These are phyloP conservation scores for Cryptococcus amylolentus DNA, from an alignment of 1,284 basidiomycete genomes.

Conservation along the genomic window DNA sequence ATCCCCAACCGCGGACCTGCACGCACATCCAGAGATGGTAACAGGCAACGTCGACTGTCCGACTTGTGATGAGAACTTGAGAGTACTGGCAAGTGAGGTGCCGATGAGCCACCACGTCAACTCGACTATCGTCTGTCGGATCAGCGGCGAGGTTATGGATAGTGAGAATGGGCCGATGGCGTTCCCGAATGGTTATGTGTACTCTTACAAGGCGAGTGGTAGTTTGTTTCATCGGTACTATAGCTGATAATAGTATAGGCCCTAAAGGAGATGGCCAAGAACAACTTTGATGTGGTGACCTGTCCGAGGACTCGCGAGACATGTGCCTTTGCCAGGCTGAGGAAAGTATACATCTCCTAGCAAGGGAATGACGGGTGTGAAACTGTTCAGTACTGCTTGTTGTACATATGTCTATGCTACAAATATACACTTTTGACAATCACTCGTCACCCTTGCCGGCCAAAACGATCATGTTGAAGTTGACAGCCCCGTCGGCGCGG, in stretches of 20 bases:
- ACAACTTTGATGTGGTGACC: constrained; percentile 65
- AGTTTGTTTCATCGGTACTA: not conserved
- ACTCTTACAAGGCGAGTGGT: constrained; percentile 73
- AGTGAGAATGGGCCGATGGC: constrained; percentile 85
- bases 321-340: constrained; percentile 64
- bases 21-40: constrained; percentile 33
- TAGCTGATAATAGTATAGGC: constrained; percentile 55
- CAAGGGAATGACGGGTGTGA: not conserved
- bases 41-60: constrained; percentile 85
- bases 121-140: constrained; percentile 87
- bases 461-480: constrained; percentile 49
- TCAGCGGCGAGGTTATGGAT: constrained; percentile 90
- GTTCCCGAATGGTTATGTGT: constrained; percentile 90
- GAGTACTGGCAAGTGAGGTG: constrained; percentile 74
- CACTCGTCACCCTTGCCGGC: constrained; percentile 40
- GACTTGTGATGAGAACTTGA: constrained; percentile 74
- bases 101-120: constrained; percentile 92
- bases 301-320: constrained; percentile 72
- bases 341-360: constrained; percentile 82
- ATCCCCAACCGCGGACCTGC: constrained; percentile 14
- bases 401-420: not conserved
- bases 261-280: constrained; percentile 74
- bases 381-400: not conserved
- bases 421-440: not conserved
- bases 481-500: constrained; percentile 43